These are phyloP conservation scores for Ciborinia camelliae DNA, from an alignment of 2,329 filamentous ascomycete species.

Conservation along the genomic window DNA sequence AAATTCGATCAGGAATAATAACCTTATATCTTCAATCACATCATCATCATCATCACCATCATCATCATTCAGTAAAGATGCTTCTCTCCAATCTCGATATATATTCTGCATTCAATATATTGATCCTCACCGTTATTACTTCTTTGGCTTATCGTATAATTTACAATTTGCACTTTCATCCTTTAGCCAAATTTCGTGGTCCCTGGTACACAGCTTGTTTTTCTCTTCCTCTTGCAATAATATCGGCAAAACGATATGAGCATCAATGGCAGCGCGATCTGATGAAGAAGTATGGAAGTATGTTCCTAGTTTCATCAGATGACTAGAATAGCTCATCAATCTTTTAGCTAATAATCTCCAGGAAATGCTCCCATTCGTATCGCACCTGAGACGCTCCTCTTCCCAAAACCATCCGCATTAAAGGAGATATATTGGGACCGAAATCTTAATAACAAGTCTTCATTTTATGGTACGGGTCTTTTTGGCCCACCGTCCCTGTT, in stretches of 20 bases:
- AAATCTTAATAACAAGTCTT: conserved; percentile 39
- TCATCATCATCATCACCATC: no score
- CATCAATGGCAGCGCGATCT: background rate
- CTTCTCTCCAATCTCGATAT: background rate
- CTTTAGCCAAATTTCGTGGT: conserved; percentile 20
- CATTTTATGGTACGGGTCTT: conserved; percentile 39
- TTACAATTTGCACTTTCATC: conserved; percentile 24
- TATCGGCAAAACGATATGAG: background rate
- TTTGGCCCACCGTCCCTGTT: conserved; percentile 39
- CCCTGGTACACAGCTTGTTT: conserved; percentile 16
- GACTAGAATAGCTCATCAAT: no score
- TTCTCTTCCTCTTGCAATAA: conserved; percentile 6
- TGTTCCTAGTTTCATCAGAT: background rate
- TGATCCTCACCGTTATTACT: background rate
- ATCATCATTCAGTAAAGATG: background rate
- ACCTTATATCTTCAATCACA: background rate
- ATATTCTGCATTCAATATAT: background rate
- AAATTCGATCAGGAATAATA: no score
- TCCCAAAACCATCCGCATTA: conserved; percentile 38
- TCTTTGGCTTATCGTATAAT: conserved; percentile 7
- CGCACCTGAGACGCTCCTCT: conserved; percentile 40
- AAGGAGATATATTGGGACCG: conserved; percentile 43
- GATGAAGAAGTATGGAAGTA: conserved; percentile 11
- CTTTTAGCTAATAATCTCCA: conserved; percentile 13
- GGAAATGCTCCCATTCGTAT: conserved; percentile 26